phyloP scores from a whole-genome alignment of 1,284 basidiomycete genomes.

The Apiotrichum domesticum region DNA sequence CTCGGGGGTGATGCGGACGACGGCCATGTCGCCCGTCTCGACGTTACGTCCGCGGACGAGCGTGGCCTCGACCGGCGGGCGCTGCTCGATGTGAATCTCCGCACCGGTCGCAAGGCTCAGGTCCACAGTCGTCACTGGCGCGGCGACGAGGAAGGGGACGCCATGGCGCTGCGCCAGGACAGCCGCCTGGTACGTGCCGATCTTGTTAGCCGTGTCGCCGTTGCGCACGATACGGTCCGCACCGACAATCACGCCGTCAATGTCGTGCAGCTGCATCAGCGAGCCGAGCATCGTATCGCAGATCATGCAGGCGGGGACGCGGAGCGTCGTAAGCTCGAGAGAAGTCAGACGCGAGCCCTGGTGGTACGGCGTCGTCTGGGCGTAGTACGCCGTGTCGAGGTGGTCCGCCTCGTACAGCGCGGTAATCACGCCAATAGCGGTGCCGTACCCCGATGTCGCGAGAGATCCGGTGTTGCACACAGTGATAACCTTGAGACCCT shows the following conservation, averaged over 20 bases:
- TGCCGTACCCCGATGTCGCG: constrained; percentile 89
- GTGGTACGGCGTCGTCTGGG: constrained; percentile 85
- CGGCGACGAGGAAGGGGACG: constrained; percentile 83
- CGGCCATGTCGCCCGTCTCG: constrained; percentile 38
- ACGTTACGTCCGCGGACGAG: constrained; percentile 63
- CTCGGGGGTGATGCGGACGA: constrained; percentile 46
- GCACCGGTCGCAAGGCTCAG: constrained; percentile 66
- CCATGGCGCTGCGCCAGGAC: constrained; percentile 75
- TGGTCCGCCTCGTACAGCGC: constrained; percentile 70
- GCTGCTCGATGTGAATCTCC: constrained; percentile 86
- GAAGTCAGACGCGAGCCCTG: constrained; percentile 73
- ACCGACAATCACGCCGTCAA: constrained; percentile 81
- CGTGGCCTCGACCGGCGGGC: constrained; percentile 76
- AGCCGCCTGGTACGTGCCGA: constrained; percentile 85
- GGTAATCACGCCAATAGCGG: constrained; percentile 86
- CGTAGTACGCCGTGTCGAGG: constrained; percentile 75
- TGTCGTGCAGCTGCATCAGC: constrained; percentile 74
- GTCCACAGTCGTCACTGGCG: constrained; percentile 83
- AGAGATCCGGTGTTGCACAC: constrained; percentile 94
- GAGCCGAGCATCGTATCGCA: constrained; percentile 91
- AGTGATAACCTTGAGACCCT: constrained; percentile 68
- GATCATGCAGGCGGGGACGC: constrained; percentile 82
- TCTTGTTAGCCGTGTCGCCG: constrained; percentile 92
- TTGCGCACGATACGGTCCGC: constrained; percentile 81
- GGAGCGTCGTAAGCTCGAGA: constrained; percentile 72